phyloP scores from a whole-genome alignment of 345 rosid species.

The Geranium rotundifolium region DNA sequence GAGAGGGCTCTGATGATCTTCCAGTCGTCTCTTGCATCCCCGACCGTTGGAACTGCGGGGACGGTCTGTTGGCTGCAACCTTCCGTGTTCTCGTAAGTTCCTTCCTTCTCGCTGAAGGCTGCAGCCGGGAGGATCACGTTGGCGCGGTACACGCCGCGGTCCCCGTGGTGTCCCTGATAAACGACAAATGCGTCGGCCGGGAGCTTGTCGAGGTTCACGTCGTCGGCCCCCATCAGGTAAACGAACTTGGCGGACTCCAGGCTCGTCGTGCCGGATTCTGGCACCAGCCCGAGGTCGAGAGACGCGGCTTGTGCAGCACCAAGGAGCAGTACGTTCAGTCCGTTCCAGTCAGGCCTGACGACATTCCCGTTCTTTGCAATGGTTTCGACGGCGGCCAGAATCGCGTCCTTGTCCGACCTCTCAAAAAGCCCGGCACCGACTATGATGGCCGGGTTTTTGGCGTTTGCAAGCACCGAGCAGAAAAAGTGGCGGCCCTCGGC shows the following conservation, averaged over 20 bases:
- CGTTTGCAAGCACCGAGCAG: constrained; percentile 42
- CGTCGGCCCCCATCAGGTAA: constrained; percentile 96
- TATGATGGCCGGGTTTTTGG: constrained; percentile 87
- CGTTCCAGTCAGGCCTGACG: constrained; percentile 93
- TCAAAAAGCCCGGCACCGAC: constrained; percentile 87
- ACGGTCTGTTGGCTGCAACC: constrained; percentile 82
- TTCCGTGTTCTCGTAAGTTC: constrained; percentile 90
- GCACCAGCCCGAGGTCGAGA: constrained; percentile 93
- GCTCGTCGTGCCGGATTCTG: constrained; percentile 53
- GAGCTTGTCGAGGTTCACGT: constrained; percentile 64
- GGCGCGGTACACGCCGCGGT: constrained; percentile 77
- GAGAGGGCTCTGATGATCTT: constrained; percentile 86
- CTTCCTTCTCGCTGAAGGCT: constrained; percentile 91
- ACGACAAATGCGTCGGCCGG: constrained; percentile 86
- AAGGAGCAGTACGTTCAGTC: constrained; percentile 68
- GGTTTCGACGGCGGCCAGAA: constrained; percentile 62
- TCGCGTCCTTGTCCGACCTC: constrained; percentile 65
- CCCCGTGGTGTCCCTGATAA: constrained; percentile 98
- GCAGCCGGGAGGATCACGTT: constrained; percentile 84
- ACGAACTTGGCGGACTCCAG: constrained; percentile 72
- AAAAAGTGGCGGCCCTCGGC: constrained; percentile 79
- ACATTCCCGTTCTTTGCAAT: constrained; percentile 58
- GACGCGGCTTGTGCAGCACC: constrained; percentile 98
- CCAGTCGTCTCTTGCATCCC: constrained; percentile 98
- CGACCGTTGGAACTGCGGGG: constrained; percentile 95